Evolutionary conservation across 768 basidiomycete genomes (phyloP).

Genomic region (Dictyophora rubrovolvata): DNA sequence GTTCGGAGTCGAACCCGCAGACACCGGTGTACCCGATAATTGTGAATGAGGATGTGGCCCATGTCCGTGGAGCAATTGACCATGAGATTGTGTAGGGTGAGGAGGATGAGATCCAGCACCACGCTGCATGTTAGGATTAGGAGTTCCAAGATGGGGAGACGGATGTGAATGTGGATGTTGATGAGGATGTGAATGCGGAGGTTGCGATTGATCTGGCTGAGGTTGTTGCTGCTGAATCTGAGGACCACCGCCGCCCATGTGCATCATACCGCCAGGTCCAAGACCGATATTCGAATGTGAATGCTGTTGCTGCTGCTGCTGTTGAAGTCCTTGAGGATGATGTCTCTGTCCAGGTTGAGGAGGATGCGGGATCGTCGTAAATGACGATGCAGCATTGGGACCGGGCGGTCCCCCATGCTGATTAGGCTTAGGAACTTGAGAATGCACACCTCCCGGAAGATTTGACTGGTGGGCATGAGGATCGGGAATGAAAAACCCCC

Average conservation of each 20-base stretch:
- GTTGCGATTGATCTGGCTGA: not conserved
- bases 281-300: not conserved
- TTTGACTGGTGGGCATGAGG: not conserved
- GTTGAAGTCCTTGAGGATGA: constrained; percentile 12
- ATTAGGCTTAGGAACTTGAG: not conserved
- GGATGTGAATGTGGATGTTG: not conserved
- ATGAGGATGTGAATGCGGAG: not conserved
- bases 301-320: not conserved
- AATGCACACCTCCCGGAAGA: not conserved
- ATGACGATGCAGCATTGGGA: constrained; percentile 17
- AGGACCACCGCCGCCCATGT: not conserved
- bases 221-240: not conserved
- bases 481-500: not conserved
- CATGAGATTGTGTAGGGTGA: too few species aligned
- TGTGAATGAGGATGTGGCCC: not conserved
- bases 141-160: too few species aligned
- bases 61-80: too few species aligned
- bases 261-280: not conserved
- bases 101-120: too few species aligned
- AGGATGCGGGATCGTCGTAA: not conserved
- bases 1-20: not conserved
- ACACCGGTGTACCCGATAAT: not conserved
- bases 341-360: constrained; percentile 33
- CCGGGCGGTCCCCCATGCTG: constrained; percentile 36
- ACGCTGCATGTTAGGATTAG: too few species aligned